phyloP scores from a whole-genome alignment of 345 rosid species.

The Lepidium africanum region DNA sequence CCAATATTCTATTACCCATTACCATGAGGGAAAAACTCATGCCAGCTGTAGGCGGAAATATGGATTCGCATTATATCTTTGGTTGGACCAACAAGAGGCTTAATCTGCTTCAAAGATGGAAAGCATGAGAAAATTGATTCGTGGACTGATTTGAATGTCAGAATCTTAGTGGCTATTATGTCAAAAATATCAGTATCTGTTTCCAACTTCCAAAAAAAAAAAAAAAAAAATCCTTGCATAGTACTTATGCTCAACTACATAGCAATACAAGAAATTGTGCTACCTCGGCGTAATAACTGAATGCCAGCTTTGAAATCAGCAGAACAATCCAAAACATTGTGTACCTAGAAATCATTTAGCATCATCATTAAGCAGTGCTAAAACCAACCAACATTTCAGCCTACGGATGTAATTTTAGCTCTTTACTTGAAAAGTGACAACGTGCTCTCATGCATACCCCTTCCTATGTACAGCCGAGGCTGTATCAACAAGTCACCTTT shows the following conservation, averaged over 20 bases:
- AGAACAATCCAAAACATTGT: constrained; percentile 56
- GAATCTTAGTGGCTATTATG: not conserved
- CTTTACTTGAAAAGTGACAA: constrained; percentile 46
- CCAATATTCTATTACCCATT: constrained; percentile 5
- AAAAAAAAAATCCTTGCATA: not conserved
- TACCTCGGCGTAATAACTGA: constrained; percentile 60
- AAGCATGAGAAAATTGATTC: not conserved
- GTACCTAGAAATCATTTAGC: constrained; percentile 34
- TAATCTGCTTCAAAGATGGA: constrained; percentile 35
- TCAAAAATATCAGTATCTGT: not conserved
- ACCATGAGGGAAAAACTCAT: constrained; percentile 62
- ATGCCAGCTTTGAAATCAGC: constrained; percentile 42
- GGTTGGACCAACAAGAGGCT: constrained; percentile 57
- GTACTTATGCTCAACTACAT: not conserved
- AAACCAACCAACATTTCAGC: not conserved
- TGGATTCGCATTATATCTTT: constrained; percentile 41
- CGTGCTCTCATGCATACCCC: constrained; percentile 58
- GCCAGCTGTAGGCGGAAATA: constrained; percentile 42
- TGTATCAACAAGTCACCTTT: constrained; percentile 26
- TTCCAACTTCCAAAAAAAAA: constrained; percentile 3
- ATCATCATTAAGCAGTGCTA: not conserved
- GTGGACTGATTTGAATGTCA: not conserved
- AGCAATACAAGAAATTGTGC: constrained; percentile 4
- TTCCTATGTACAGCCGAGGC: constrained; percentile 52
- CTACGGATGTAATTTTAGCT: not conserved